phyloP scores from a whole-genome alignment of 805 yeast genomes.

The Metschnikowia cerradonensis region DNA sequence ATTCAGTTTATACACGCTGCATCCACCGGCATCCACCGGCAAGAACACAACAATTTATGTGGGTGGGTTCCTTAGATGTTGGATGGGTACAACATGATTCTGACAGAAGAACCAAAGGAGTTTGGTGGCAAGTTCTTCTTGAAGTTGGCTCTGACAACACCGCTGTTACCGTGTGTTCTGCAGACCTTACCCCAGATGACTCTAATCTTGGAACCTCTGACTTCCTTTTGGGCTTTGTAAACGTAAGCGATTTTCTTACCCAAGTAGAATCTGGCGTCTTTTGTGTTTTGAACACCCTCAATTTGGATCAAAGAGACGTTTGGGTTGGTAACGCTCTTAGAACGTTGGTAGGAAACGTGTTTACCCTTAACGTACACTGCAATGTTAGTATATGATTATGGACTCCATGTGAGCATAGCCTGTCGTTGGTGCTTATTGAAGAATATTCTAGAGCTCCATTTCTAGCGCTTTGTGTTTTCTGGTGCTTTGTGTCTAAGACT shows the following conservation, averaged over 20 bases:
- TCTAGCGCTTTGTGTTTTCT: too few species aligned
- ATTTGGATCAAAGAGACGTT: constrained; percentile 93
- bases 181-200: constrained; percentile 99
- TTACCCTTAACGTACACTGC: constrained; percentile 99
- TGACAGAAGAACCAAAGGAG: constrained; percentile 99
- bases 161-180: constrained; percentile 98
- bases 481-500: too few species aligned
- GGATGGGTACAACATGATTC: constrained; percentile 99
- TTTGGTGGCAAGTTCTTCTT: constrained; percentile 98
- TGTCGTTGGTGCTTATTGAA: not conserved
- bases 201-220: constrained; percentile 98
- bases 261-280: constrained; percentile 97
- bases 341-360: constrained; percentile 99
- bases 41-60: constrained; percentile 11
- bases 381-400: constrained; percentile 29
- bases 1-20: constrained; percentile 21
- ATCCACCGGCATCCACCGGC: constrained; percentile 6
- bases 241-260: constrained; percentile 99
- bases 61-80: constrained; percentile 69
- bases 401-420: too few species aligned
- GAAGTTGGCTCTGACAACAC: constrained; percentile 98
- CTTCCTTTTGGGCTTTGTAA: constrained; percentile 97
- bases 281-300: constrained; percentile 89
- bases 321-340: constrained; percentile 97
- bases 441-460: too few species aligned